Percentiles rank a stretch among this genome's conserved stretches.
These are phyloP conservation scores for Ogataea henricii DNA, from an alignment of 805 yeast species.

Conservation along the genomic window DNA sequence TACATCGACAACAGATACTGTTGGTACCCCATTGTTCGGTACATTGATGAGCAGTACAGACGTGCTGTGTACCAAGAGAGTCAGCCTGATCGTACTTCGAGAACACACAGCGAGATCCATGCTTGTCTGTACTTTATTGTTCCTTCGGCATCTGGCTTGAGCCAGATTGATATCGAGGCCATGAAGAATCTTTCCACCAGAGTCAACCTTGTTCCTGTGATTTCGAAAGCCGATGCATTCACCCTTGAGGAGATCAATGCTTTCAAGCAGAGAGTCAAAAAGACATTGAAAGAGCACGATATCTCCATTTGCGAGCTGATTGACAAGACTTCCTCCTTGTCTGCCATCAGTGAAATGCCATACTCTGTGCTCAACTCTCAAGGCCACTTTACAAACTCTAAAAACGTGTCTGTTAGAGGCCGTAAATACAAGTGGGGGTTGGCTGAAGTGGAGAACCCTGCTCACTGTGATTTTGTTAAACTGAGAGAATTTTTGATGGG, in stretches of 20 bases:
- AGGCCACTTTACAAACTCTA: slow-evolving; percentile 42
- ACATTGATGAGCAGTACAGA: slow-evolving; percentile 79
- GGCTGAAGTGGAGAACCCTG: slow-evolving; percentile 76
- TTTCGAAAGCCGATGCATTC: slow-evolving; percentile 78
- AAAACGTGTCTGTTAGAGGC: slow-evolving; percentile 62
- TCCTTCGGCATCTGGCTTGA: slow-evolving; percentile 63
- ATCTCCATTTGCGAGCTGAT: slow-evolving; percentile 60
- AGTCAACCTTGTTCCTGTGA: slow-evolving; percentile 80
- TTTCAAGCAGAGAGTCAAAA: slow-evolving; percentile 56
- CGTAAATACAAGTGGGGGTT: slow-evolving; percentile 84
- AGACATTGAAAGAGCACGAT: slow-evolving; percentile 51
- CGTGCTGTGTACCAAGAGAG: slow-evolving; percentile 71
- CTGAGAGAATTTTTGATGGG: slow-evolving; percentile 67
- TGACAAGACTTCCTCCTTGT: slow-evolving; percentile 37
- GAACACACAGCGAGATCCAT: slow-evolving; percentile 72
- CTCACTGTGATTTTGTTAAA: slow-evolving; percentile 73
- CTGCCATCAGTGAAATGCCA: slow-evolving; percentile 54
- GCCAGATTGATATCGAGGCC: slow-evolving; percentile 68
- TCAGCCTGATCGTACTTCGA: slow-evolving; percentile 61
- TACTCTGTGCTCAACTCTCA: slow-evolving; percentile 73
- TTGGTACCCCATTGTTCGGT: slow-evolving; percentile 70
- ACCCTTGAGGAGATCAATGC: slow-evolving; percentile 54
- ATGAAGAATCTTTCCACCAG: slow-evolving; percentile 71
- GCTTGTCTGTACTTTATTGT: slow-evolving; percentile 81
- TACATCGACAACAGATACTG: slow-evolving; percentile 62